These are phyloP conservation scores for Pestalotiopsis sp. DNA, from an alignment of 2,329 filamentous ascomycete species.

Conservation along the genomic window DNA sequence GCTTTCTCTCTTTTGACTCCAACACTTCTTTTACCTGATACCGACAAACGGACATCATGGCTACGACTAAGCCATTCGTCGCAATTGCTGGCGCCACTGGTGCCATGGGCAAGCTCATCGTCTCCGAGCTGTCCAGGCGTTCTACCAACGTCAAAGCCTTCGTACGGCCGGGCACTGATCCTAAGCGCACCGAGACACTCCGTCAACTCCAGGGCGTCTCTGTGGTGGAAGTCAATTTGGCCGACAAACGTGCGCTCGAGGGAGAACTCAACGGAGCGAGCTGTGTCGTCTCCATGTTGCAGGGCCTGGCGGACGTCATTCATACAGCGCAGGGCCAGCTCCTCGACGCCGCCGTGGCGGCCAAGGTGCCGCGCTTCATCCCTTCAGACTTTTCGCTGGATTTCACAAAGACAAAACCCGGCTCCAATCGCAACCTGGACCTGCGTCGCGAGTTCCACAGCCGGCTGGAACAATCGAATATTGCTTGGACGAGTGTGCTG, in stretches of 20 bases:
- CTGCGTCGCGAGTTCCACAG: constrained; percentile 20
- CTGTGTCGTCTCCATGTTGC: constrained; percentile 14
- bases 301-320: constrained; percentile 15
- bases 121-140: constrained; percentile 14
- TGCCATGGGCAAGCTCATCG: constrained; percentile 17
- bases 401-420: constrained; percentile 21
- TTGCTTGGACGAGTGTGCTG: constrained; percentile 19
- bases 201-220: background rate
- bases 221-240: background rate
- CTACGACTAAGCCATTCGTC: constrained; percentile 13
- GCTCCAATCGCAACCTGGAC: constrained; percentile 23
- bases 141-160: constrained; percentile 19
- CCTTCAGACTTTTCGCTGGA: constrained; percentile 20
- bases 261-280: constrained; percentile 6
- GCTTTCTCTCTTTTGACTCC: too few species aligned
- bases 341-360: constrained; percentile 15
- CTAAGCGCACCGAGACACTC: background rate
- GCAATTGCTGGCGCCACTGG: constrained; percentile 21
- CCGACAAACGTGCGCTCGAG: background rate
- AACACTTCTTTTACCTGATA: too few species aligned
- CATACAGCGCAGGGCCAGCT: constrained; percentile 5
- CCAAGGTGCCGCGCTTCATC: constrained; percentile 15
- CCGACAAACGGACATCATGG: background rate
- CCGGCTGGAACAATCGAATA: constrained; percentile 17
- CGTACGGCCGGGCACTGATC: constrained; percentile 17